Evolutionary conservation across 345 rosid species (phyloP).

Genomic region (Cardiospermum halicacabum): DNA sequence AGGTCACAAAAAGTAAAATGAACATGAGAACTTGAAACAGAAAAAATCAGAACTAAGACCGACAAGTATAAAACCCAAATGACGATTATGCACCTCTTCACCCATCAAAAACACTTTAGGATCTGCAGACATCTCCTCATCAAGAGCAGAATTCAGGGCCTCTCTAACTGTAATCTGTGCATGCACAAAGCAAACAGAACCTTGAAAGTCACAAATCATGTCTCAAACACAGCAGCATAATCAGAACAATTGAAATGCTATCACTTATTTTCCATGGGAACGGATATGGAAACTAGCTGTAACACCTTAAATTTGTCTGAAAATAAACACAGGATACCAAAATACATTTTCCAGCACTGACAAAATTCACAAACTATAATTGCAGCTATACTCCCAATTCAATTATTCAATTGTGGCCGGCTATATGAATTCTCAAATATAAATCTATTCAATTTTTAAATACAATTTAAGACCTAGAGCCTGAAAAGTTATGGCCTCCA

Average conservation of each 20-base stretch:
- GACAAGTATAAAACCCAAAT: neutral
- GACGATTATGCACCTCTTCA: slow-evolving; percentile 61
- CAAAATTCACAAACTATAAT: too few relatives aligned
- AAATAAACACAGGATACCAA: too few relatives aligned
- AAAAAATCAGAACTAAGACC: neutral
- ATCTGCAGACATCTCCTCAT: slow-evolving; percentile 97
- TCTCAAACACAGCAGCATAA: neutral
- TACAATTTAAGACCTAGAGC: too few relatives aligned
- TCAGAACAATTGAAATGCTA: neutral
- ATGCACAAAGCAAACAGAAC: neutral
- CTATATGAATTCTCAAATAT: too few relatives aligned
- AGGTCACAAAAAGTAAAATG: slow-evolving; percentile 14
- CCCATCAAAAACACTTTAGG: slow-evolving; percentile 88
- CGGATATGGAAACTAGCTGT: too few relatives aligned
- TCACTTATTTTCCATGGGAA: neutral
- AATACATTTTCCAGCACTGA: too few relatives aligned
- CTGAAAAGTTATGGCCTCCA: too few relatives aligned
- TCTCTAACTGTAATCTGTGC: slow-evolving; percentile 76
- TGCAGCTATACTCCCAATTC: too few relatives aligned
- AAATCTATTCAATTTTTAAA: too few relatives aligned
- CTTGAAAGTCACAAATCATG: neutral
- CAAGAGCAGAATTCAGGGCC: slow-evolving; percentile 80
- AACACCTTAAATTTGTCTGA: too few relatives aligned
- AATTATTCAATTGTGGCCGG: too few relatives aligned
- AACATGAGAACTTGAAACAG: slow-evolving; percentile 8